Evolutionary conservation across 345 rosid genomes (phyloP), one percentile per base, ranked within the genome.

Genomic region (Populus deltoides): DNA sequence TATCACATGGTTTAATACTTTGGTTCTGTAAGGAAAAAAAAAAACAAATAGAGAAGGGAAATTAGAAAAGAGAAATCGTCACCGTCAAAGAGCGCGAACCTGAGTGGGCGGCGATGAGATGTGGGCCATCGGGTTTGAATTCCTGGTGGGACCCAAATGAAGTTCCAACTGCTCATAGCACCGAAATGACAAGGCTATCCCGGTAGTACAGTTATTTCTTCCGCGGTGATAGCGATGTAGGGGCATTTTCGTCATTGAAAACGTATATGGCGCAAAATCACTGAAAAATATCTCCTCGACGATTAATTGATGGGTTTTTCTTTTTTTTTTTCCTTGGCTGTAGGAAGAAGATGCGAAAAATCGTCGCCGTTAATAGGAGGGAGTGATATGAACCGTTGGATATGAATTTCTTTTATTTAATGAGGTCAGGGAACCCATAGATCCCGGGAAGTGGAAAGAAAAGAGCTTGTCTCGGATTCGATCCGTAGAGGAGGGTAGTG

Each of bases 61-160:
- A 29, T 7, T 5, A 33, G 17, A 63, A 70, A 38, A 20, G 24
- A 53, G 66, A 55, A 76, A 73, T 62, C 81, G 57, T 77, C 88
- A 76, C 88, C 82, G 88, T 83, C 82, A 38, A 82, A 82, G 79
- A 73, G 86, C 82, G 80, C 84, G 81, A 87, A 83, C 73, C 73
- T 33, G 66, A 66, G 75, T 53, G 75, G 75, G 80, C 66, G 73
- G 76, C 78, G 76, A 61, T 65, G 79, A 68, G 35, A 63, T 43
- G 35, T 85, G 82, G 75, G 80, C 85, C 87, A 66, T 47, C 43
- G 66, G 88, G 71, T 75, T 73, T 82, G 72, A 85, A 78, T 83
- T 72, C 66, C 6, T 7, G 3, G 17, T 31, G 80, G 81, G 82
- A 25, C 83, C 82, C 88, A 41, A 29, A 0, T 7, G 8, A 47